A percentile compares a stretch with the other conserved stretches of the same genome.
These are phyloP conservation scores for Trametes cubensis DNA, from an alignment of 768 basidiomycete genomes.

Conservation along the genomic window DNA sequence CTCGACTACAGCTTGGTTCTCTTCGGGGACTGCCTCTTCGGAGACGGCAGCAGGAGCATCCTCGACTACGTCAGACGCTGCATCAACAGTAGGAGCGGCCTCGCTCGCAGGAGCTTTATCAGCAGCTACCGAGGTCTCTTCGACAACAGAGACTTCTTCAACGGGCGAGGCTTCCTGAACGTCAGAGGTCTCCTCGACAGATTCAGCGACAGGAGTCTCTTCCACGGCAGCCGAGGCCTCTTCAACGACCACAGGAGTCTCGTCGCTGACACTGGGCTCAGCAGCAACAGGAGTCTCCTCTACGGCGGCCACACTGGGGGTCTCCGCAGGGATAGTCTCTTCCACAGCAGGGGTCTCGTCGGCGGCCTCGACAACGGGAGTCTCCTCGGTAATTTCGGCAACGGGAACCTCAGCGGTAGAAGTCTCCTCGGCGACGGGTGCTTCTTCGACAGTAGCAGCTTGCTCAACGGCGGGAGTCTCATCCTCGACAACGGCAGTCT, in stretches of 20 bases:
- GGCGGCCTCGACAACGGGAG: not conserved
- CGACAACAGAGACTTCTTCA: not conserved
- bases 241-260: not conserved
- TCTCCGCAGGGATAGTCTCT: not conserved
- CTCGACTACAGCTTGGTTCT: not conserved
- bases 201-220: not conserved
- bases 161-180: not conserved
- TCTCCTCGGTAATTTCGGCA: not conserved
- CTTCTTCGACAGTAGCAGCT: not conserved
- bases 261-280: not conserved
- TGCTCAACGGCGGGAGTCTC: not conserved
- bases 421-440: not conserved
- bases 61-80: slow-evolving; percentile 1
- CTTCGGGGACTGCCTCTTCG: not conserved
- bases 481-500: not conserved
- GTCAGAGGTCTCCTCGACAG: not conserved
- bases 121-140: not conserved
- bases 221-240: not conserved
- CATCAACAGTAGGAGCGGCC: not conserved
- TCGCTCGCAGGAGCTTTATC: not conserved
- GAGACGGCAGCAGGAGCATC: not conserved
- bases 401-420: not conserved
- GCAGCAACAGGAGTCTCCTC: not conserved
- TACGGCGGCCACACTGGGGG: not conserved
- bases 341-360: not conserved